Percentiles rank a stretch among this genome's conserved stretches.
Conservation (phyloP, 345 rosid species). For the Geranium rotundifolium region DNA sequence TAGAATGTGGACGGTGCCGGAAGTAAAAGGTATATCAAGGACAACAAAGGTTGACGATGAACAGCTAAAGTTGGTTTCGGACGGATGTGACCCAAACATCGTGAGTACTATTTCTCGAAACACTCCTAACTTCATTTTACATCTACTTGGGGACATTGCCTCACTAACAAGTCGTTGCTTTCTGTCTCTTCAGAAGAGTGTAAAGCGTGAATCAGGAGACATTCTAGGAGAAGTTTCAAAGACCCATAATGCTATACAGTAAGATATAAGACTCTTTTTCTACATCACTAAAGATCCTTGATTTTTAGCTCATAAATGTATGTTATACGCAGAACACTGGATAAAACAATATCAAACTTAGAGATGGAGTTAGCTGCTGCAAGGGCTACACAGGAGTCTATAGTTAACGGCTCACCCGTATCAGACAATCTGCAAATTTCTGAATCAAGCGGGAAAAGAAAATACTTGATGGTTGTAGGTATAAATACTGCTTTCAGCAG, state of each 20-base stretch:
- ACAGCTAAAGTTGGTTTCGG: constrained; percentile 45
- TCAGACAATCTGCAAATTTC: constrained; percentile 44
- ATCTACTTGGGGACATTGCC: not conserved
- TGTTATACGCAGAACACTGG: constrained; percentile 42
- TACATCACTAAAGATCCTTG: constrained; percentile 5
- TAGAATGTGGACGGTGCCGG: constrained; percentile 87
- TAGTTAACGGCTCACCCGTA: constrained; percentile 63
- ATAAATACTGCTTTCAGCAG: constrained; percentile 93
- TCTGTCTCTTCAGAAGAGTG: constrained; percentile 26
- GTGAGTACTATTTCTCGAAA: constrained; percentile 26
- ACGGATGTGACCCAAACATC: constrained; percentile 54
- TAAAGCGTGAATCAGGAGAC: constrained; percentile 44
- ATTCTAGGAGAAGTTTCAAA: constrained; percentile 55
- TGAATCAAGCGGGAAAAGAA: constrained; percentile 42
- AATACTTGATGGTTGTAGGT: constrained; percentile 83
- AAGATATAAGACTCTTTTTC: constrained; percentile 12
- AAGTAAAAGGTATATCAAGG: constrained; percentile 37
- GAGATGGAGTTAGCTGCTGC: constrained; percentile 88
- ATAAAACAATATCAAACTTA: constrained; percentile 64
- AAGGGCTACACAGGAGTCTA: constrained; percentile 74
- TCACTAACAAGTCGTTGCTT: constrained; percentile 5
- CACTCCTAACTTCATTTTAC: not conserved
- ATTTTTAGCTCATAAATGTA: constrained; percentile 6
- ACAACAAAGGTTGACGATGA: constrained; percentile 31
- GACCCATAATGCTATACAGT: constrained; percentile 73